Base-by-base conservation (phyloP, 2,329 filamentous ascomycete species). In the Trichoderma harzianum region DNA sequence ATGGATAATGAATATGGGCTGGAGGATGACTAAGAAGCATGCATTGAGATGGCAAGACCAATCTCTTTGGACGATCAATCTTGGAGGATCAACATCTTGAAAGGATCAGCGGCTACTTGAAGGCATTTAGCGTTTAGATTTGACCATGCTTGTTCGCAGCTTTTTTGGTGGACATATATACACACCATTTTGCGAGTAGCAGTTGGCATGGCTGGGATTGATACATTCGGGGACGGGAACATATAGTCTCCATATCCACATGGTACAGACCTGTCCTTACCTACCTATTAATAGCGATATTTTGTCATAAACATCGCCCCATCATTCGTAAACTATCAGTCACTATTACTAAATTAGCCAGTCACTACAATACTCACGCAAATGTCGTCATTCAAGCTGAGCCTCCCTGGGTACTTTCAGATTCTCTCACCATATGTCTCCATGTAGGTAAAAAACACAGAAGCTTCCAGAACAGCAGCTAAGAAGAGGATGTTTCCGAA, bases 1-100 rank as follows among this genome's bases (percentile, higher is more conserved):
- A 79, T 82, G 78, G 81, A 82, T 72, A 80, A 77, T 1, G 78
- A 79, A 71, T 82, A 82, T 53, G 80, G 80, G 3, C 69, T 82
- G 32, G 77, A 81, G 1, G 76, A 75, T 8, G 74, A 78, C 16
- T 74, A 74, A 36, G 18, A 8, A 4, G 11, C 58, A 7, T 61
- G 60, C 12, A 55, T 64, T 26, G 24, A 30, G 47, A 8, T 32
- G 24, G 16, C 12, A 69, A 30, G 65, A n/a, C 12, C 3, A 6
- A 12, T 30, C 18, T 28, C 28, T 28, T 57, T 51, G 43, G 43
- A 39, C 14, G 36, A 39, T 39, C 14, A 39, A 39, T 18, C 36
- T 39, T 39, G 36, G 43, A 11, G 1, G 43, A 47, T 57, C 18
- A n/a, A 43, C 5, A 43, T 43, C 7, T 43, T 43, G 16, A 5